Percentiles rank a stretch among this genome's conserved stretches.
Evolutionary conservation across 108 stramenopile genomes (phyloP).

Genomic region (Pseudonitzschia delicatissima): DNA sequence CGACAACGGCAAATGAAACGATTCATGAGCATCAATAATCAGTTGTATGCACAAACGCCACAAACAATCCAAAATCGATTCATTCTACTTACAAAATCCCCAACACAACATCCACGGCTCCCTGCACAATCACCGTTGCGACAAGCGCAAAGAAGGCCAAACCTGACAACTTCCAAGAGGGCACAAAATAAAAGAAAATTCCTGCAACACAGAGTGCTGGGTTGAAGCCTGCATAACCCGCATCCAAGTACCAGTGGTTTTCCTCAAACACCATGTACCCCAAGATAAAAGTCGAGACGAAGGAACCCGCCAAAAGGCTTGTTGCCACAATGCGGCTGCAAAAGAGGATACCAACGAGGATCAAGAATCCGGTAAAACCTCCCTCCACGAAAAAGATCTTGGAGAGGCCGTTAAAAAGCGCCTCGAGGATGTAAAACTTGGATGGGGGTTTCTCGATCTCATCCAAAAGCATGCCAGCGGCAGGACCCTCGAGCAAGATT

Average conservation of each 20-base stretch:
- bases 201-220: conserved; percentile 18
- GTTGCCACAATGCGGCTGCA: conserved; percentile 33
- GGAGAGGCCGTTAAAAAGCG: conserved; percentile 21
- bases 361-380: conserved; percentile 8
- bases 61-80: too few species aligned
- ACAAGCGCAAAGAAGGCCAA: conserved; percentile 9
- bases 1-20: too few species aligned
- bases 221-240: conserved; percentile 28
- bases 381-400: conserved; percentile 18
- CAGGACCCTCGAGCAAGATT: conserved; percentile 2
- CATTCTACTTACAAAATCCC: not conserved
- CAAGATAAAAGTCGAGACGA: conserved; percentile 1
- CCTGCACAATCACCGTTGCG: not conserved
- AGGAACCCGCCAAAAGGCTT: conserved; percentile 7
- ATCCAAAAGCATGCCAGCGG: not conserved
- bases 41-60: too few species aligned
- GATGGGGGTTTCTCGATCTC: not conserved
- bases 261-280: conserved; percentile 8
- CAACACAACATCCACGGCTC: conserved; percentile 1
- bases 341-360: conserved; percentile 21
- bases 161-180: conserved; percentile 18
- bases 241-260: conserved; percentile 11
- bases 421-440: not conserved
- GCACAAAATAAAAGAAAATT: conserved; percentile 19
- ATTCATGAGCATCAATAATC: not conserved